Percentiles rank a stretch among this genome's conserved stretches.
phyloP scores from a whole-genome alignment of 2,329 filamentous ascomycete genomes.

The Epichloe gansuensis region DNA sequence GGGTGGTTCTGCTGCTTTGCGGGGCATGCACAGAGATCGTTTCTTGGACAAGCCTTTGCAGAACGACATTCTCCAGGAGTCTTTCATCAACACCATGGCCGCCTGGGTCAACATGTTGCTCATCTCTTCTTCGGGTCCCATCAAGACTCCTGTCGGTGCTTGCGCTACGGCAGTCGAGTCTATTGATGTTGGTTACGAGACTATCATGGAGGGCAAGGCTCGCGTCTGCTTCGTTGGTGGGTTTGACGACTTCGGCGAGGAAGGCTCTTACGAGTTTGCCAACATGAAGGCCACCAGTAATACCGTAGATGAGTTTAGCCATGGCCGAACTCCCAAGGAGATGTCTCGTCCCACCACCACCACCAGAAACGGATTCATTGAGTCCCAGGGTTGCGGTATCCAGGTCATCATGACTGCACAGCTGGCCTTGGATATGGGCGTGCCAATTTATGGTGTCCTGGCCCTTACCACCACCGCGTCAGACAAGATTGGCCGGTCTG shows the following conservation, averaged over 20 bases:
- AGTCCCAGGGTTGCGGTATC: conserved; percentile 96
- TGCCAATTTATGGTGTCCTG: conserved; percentile 91
- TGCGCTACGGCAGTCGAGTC: conserved; percentile 97
- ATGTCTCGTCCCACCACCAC: conserved; percentile 98
- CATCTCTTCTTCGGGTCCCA: conserved; percentile 89
- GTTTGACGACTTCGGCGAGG: conserved; percentile 98
- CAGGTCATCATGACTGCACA: conserved; percentile 97
- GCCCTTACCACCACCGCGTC: conserved; percentile 92
- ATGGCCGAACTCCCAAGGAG: conserved; percentile 87
- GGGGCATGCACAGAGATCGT: conserved; percentile 97
- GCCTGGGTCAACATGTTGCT: conserved; percentile 99
- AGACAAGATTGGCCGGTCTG: conserved; percentile 97
- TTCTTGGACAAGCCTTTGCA: conserved; percentile 95
- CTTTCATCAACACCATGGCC: conserved; percentile 99
- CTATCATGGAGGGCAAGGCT: conserved; percentile 96
- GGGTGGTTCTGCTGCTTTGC: conserved; percentile 82
- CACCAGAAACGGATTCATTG: conserved; percentile 97
- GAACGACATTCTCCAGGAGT: conserved; percentile 98
- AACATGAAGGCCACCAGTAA: conserved; percentile 99
- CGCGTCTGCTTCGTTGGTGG: conserved; percentile 95
- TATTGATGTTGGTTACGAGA: conserved; percentile 94
- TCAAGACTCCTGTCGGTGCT: conserved; percentile 96
- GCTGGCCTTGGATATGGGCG: conserved; percentile 94
- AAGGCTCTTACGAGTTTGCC: conserved; percentile 98
- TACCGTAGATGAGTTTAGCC: conserved; percentile 87